Conservation (phyloP, 345 rosid genomes). For the Eutrema japonicum region DNA sequence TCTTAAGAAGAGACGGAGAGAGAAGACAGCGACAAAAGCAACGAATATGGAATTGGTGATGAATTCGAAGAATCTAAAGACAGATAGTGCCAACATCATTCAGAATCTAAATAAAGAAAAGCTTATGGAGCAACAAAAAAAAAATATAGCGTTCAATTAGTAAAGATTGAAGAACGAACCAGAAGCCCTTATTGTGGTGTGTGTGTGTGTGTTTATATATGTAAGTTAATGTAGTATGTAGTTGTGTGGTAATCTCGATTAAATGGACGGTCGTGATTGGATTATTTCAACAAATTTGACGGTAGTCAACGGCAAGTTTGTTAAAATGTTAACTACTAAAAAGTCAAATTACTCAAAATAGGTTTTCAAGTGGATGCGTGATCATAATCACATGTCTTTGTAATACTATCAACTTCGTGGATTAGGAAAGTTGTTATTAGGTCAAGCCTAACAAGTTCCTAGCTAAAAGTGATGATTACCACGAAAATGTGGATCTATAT, state of each 20-base stretch:
- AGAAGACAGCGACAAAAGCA: slow-evolving; percentile 18
- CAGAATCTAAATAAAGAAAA: background rate
- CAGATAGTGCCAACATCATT: slow-evolving; percentile 12
- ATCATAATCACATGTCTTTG: background rate
- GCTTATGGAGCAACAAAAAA: no score
- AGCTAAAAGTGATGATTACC: background rate
- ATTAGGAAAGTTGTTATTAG: background rate
- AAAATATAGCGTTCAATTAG: background rate
- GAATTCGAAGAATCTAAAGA: background rate
- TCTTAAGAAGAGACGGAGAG: slow-evolving; percentile 28
- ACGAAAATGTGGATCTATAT: background rate
- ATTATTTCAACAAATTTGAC: background rate
- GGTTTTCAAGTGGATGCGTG: no score
- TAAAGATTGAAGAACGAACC: background rate
- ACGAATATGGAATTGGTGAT: slow-evolving; percentile 1
- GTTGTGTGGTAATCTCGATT: background rate
- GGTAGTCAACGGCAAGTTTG: background rate
- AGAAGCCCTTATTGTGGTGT: background rate
- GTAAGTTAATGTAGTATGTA: background rate
- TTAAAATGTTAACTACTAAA: background rate
- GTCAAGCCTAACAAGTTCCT: background rate
- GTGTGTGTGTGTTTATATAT: background rate
- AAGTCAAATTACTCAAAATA: no score
- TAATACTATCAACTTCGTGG: background rate
- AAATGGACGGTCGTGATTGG: background rate